Percentiles rank a stretch among this genome's conserved stretches.
phyloP scores from a whole-genome alignment of 768 basidiomycete species.

The Tricholoma flavovirens region DNA sequence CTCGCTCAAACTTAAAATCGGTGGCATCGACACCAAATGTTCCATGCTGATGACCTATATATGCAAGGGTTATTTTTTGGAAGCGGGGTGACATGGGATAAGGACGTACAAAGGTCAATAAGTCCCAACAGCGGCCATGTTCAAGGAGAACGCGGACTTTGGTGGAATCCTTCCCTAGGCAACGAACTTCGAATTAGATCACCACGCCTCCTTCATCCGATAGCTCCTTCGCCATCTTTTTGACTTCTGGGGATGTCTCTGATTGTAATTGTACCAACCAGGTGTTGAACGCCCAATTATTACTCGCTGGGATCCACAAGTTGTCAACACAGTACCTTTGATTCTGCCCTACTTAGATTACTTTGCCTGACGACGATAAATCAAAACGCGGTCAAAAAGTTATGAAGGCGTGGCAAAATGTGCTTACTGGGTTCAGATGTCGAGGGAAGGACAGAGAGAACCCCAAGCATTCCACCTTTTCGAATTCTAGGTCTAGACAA shows the following conservation, averaged over 20 bases:
- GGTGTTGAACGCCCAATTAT: not conserved
- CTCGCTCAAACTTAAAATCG: not conserved
- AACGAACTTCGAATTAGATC: not conserved
- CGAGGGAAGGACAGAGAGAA: not conserved
- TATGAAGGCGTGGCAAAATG: not conserved
- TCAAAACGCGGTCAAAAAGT: not conserved
- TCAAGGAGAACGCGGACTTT: not conserved
- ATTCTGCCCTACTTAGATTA: not conserved
- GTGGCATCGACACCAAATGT: not conserved
- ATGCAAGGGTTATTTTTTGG: not conserved
- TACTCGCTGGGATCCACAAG: not conserved
- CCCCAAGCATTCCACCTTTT: not conserved
- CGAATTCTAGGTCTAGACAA: not conserved
- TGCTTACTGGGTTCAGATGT: not conserved
- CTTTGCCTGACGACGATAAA: not conserved
- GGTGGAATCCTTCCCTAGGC: not conserved
- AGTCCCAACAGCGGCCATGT: not conserved
- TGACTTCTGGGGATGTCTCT: not conserved
- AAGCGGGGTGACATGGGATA: not conserved
- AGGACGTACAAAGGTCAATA: not conserved
- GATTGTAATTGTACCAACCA: not conserved
- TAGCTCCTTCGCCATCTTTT: not conserved
- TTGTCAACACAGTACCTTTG: not conserved
- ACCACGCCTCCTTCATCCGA: not conserved
- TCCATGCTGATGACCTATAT: not conserved